These are phyloP conservation scores for Suillus brevipes DNA, from an alignment of 768 basidiomycete species.

Conservation along the genomic window DNA sequence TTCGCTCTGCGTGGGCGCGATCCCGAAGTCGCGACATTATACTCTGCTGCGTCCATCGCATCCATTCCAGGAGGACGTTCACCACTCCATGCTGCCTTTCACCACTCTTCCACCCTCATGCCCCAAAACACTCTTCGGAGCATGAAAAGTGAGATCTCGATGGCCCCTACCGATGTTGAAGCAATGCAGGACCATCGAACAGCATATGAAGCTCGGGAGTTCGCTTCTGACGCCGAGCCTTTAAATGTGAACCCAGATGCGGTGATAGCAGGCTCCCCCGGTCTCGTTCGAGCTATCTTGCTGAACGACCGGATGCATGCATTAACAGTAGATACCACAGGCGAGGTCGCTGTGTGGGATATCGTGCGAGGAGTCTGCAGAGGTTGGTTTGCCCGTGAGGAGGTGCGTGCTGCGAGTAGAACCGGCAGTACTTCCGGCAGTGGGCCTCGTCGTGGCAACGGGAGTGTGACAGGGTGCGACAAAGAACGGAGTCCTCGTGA, in stretches of 20 bases:
- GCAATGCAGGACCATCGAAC: constrained; percentile 42
- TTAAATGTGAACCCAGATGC: constrained; percentile 59
- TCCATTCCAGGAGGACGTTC: constrained; percentile 55
- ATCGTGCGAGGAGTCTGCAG: constrained; percentile 75
- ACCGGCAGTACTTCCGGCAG: constrained; percentile 46
- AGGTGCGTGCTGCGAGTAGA: constrained; percentile 59
- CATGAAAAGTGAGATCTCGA: constrained; percentile 19
- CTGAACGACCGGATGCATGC: constrained; percentile 90
- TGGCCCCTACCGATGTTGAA: constrained; percentile 28
- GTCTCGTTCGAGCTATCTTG: constrained; percentile 78
- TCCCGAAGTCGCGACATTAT: constrained; percentile 81
- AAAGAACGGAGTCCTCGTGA: constrained; percentile 72
- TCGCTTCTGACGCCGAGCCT: constrained; percentile 75
- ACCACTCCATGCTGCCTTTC: constrained; percentile 37
- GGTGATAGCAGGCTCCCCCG: constrained; percentile 72
- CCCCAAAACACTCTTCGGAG: constrained; percentile 29
- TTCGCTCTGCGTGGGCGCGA: constrained; percentile 48
- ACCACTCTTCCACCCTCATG: constrained; percentile 26
- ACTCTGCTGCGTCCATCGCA: constrained; percentile 81
- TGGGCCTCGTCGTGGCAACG: constrained; percentile 31
- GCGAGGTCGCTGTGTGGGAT: constrained; percentile 92
- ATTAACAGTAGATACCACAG: constrained; percentile 85
- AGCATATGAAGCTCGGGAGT: constrained; percentile 70
- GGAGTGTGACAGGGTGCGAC: constrained; percentile 33
- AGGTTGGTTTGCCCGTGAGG: constrained; percentile 66